Conservation (phyloP, 1,139 yeast genomes). For the Candida neerlandica region DNA sequence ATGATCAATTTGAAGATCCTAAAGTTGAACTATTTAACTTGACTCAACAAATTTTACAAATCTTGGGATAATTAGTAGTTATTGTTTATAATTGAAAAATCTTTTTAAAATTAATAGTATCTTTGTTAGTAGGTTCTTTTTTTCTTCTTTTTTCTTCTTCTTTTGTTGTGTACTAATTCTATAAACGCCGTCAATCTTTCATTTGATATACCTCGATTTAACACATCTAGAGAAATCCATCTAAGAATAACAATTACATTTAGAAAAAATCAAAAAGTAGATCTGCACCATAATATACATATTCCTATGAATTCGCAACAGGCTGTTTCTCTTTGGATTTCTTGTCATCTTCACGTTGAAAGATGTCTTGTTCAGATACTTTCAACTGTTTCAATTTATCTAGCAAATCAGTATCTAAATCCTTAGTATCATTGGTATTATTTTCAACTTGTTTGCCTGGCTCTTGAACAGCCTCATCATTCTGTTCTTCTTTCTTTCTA, state of each 20-base stretch:
- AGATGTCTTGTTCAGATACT: neutral
- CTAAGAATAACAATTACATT: too few species aligned
- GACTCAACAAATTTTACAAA: constrained; percentile 75
- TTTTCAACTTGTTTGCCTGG: neutral
- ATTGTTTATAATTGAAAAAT: neutral
- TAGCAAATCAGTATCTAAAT: constrained; percentile 8
- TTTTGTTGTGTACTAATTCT: neutral
- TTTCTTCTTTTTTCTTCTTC: neutral
- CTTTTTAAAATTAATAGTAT: neutral
- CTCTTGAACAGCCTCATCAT: constrained; percentile 15
- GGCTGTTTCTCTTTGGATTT: too few species aligned
- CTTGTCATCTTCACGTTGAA: too few species aligned
- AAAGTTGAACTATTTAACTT: constrained; percentile 72
- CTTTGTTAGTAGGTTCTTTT: neutral
- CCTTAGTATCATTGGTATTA: neutral
- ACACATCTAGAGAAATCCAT: too few species aligned
- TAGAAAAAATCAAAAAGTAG: too few species aligned
- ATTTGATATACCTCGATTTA: too few species aligned
- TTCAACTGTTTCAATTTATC: constrained; percentile 15
- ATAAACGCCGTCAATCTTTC: neutral
- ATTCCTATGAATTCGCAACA: too few species aligned
- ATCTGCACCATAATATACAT: too few species aligned
- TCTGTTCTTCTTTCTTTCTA: neutral
- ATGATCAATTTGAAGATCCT: constrained; percentile 59
- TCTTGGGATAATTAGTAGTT: constrained; percentile 36